A percentile compares a stretch with the other conserved stretches of the same genome.
phyloP scores from a whole-genome alignment of 2,329 filamentous ascomycete genomes.

The Calcarisporium arbuscula region DNA sequence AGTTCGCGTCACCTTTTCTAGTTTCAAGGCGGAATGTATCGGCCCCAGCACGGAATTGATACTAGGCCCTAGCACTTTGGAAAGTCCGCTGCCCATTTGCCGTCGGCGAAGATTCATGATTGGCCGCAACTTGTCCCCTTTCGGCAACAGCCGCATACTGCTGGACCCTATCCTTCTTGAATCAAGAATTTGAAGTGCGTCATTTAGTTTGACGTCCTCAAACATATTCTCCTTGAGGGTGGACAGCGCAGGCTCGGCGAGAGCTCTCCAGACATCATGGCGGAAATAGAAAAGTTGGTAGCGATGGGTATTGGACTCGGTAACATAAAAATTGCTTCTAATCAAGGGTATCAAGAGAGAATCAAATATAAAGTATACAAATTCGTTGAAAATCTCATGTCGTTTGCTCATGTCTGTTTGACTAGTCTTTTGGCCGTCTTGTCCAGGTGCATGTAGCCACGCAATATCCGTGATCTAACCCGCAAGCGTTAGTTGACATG shows the following conservation, averaged over 20 bases:
- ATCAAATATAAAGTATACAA: constrained; percentile 90
- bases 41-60: constrained; percentile 56
- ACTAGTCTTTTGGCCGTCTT: constrained; percentile 51
- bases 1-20: constrained; percentile 74
- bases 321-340: constrained; percentile 86
- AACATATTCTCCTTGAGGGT: constrained; percentile 68
- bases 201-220: constrained; percentile 60
- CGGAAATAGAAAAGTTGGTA: constrained; percentile 89
- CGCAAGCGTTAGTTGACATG: not conserved
- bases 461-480: constrained; percentile 56
- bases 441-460: constrained; percentile 62
- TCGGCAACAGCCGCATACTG: constrained; percentile 76
- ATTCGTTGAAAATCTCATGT: constrained; percentile 71
- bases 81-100: constrained; percentile 38
- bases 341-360: constrained; percentile 84
- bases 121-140: constrained; percentile 66
- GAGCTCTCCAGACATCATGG: constrained; percentile 79
- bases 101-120: constrained; percentile 81
- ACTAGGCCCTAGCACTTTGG: constrained; percentile 50
- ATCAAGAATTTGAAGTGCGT: constrained; percentile 52
- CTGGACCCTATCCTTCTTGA: constrained; percentile 67
- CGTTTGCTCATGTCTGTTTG: constrained; percentile 70
- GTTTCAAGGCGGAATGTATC: constrained; percentile 68
- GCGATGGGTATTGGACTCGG: constrained; percentile 75
- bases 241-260: constrained; percentile 67